Evolutionary conservation across 805 yeast species (phyloP).

Genomic region (Saturnispora ahearnii): DNA sequence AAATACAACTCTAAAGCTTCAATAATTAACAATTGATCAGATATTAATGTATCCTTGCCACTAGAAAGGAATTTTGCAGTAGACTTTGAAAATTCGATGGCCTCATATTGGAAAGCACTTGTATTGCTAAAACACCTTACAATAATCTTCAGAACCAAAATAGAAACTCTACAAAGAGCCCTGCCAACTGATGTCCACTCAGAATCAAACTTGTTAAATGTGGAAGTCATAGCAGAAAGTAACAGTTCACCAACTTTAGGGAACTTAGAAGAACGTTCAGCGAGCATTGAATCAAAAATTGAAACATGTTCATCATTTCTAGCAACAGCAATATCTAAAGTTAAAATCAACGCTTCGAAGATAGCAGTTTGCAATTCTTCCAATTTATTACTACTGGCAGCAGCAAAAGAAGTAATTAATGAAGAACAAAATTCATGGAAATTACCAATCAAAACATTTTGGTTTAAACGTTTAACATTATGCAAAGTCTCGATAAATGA

Average conservation of each 20-base stretch:
- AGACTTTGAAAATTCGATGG: constrained; percentile 27
- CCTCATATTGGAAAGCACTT: constrained; percentile 12
- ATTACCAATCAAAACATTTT: constrained; percentile 44
- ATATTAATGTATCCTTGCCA: constrained; percentile 37
- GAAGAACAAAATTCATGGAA: constrained; percentile 48
- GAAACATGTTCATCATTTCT: constrained; percentile 56
- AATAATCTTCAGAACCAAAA: constrained; percentile 40
- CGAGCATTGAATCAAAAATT: constrained; percentile 43
- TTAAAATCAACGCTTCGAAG: constrained; percentile 51
- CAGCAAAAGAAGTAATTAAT: constrained; percentile 27
- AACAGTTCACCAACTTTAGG: constrained; percentile 47
- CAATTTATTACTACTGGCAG: constrained; percentile 16
- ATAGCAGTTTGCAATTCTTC: constrained; percentile 24
- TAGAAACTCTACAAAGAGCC: constrained; percentile 51
- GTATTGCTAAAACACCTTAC: constrained; percentile 13
- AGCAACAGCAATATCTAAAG: constrained; percentile 55
- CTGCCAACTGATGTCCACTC: constrained; percentile 59
- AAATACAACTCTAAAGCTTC: constrained; percentile 52
- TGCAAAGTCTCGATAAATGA: constrained; percentile 40
- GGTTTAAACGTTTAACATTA: constrained; percentile 45
- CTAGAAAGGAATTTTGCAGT: constrained; percentile 38
- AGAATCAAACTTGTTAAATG: constrained; percentile 39
- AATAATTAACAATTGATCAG: constrained; percentile 56
- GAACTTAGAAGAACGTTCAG: constrained; percentile 25
- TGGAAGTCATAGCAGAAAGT: constrained; percentile 35